Percentiles rank a stretch among this genome's conserved stretches.
phyloP scores from a whole-genome alignment of 768 basidiomycete genomes.

The Kondoa subrosea region DNA sequence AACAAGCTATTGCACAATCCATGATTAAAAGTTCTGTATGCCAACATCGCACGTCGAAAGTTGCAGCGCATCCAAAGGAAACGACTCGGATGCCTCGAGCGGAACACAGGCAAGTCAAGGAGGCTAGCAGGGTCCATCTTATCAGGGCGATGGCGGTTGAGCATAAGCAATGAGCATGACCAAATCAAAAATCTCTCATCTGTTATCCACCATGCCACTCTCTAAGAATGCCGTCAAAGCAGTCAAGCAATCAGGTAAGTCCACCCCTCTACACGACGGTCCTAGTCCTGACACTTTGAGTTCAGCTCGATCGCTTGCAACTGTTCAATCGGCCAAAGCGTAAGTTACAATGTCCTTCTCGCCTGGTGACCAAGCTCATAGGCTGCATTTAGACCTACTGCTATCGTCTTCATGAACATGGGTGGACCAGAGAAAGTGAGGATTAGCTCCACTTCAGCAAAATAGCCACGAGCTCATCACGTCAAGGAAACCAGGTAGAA shows the following conservation, averaged over 20 bases:
- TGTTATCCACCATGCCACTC: too few relatives aligned
- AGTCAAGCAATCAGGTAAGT: background rate
- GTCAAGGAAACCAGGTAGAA: conserved; percentile 53
- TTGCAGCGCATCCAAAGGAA: too few relatives aligned
- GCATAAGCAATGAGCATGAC: too few relatives aligned
- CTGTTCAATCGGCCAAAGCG: conserved; percentile 2
- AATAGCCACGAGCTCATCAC: conserved; percentile 8
- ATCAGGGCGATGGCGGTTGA: too few relatives aligned
- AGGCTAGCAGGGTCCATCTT: too few relatives aligned
- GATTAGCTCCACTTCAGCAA: conserved; percentile 37
- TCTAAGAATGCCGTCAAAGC: background rate
- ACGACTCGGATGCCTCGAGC: too few relatives aligned
- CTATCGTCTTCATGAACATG: conserved; percentile 97
- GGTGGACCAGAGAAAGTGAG: conserved; percentile 87
- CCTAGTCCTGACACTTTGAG: background rate
- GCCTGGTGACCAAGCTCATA: background rate
- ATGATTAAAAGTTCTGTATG: too few relatives aligned
- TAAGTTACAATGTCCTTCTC: background rate
- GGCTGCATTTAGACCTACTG: conserved; percentile 34
- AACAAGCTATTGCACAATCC: too few relatives aligned
- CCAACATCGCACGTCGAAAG: too few relatives aligned
- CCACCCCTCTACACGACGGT: background rate
- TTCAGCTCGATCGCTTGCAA: background rate
- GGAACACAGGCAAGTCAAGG: too few relatives aligned
- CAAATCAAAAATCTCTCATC: too few relatives aligned